These are phyloP conservation scores for Apiotrichum porosum DNA, from an alignment of 1,284 basidiomycete species.

Conservation along the genomic window DNA sequence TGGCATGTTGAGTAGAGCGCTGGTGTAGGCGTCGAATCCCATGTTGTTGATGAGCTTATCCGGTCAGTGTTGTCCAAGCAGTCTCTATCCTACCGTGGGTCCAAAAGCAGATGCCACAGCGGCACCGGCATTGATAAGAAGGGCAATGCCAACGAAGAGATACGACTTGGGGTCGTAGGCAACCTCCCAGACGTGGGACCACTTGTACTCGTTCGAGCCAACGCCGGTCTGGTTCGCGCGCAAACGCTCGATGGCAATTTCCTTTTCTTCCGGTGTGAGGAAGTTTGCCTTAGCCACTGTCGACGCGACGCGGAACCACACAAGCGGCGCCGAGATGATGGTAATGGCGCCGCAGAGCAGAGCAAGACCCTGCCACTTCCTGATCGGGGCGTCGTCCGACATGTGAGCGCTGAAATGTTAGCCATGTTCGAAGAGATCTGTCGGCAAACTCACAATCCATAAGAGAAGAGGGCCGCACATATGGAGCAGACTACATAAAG, in stretches of 20 bases:
- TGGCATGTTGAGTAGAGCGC: slow-evolving; percentile 48
- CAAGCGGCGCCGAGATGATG: slow-evolving; percentile 39
- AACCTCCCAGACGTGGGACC: slow-evolving; percentile 42
- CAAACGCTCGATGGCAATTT: slow-evolving; percentile 48
- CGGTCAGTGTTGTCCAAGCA: too few relatives aligned
- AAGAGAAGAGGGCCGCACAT: slow-evolving; percentile 38
- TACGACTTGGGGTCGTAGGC: slow-evolving; percentile 44
- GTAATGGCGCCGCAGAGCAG: slow-evolving; percentile 45
- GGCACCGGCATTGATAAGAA: slow-evolving; percentile 41
- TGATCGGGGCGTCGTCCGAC: slow-evolving; percentile 26
- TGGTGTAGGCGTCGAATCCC: slow-evolving; percentile 20
- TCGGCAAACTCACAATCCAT: slow-evolving; percentile 39
- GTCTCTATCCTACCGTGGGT: slow-evolving; percentile 7
- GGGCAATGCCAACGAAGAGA: slow-evolving; percentile 41
- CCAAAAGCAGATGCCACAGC: slow-evolving; percentile 36
- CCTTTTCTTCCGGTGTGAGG: slow-evolving; percentile 43
- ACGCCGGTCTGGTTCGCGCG: slow-evolving; percentile 48
- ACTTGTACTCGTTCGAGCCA: slow-evolving; percentile 43
- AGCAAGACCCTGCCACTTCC: slow-evolving; percentile 47
- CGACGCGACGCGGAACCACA: slow-evolving; percentile 41
- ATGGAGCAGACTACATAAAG: slow-evolving; percentile 45
- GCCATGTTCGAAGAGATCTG: too few relatives aligned
- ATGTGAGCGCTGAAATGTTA: too few relatives aligned
- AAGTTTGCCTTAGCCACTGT: slow-evolving; percentile 43
- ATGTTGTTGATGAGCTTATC: slow-evolving; percentile 31